Base-by-base conservation (phyloP, 2,329 filamentous ascomycete genomes). In the Parafenestella ontariensis region DNA sequence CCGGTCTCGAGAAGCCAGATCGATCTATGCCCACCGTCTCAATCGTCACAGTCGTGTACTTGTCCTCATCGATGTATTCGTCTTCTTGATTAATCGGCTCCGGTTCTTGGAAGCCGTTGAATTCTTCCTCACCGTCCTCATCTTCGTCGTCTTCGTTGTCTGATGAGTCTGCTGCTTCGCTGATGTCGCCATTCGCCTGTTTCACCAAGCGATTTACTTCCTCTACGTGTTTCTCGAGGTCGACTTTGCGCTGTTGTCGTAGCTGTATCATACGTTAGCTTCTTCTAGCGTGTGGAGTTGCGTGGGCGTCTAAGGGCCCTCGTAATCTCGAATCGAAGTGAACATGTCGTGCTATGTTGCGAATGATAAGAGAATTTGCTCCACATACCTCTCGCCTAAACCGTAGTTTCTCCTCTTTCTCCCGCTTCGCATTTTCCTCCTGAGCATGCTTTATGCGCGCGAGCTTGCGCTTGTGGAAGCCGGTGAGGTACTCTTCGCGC, bases 31-130 rank as follows among this genome's bases (percentile, higher is more conserved):
- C 89, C 64, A 99, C 92, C 10, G 90, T 89, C 74, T 97, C 94
- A 1, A 99, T 88, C 0, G 91, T 97, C 23, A 99, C 95, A 0
- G 92, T 96, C 0, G 95, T 98, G 74, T 92, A 97, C 72, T 90
- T 90, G 75, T 97, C 94, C 74, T 98, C 95, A 75, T 99, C 95
- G 62, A 97, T 86, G 77, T 97, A 99, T 75, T 98, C 92, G 64
- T 94, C 92, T 73, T 96, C 90, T 64, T 91, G 87, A 71, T 96
- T 88, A 40, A 95, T 76, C 6, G 78, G 78, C 20, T 86, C 82
- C 44, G 53, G 73, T 62, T 89, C 87, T 33, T 57, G 53, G 46
- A 65, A 64, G n/a, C 64, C 58, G n/a, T 43, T 52, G 47, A 64
- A 58, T 24, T 61, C 60, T 29, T 89, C 90, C 46, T 81, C 81